These are phyloP conservation scores for Dendrobium nobile DNA, from an alignment of 106 monocot genomes.

Conservation along the genomic window DNA sequence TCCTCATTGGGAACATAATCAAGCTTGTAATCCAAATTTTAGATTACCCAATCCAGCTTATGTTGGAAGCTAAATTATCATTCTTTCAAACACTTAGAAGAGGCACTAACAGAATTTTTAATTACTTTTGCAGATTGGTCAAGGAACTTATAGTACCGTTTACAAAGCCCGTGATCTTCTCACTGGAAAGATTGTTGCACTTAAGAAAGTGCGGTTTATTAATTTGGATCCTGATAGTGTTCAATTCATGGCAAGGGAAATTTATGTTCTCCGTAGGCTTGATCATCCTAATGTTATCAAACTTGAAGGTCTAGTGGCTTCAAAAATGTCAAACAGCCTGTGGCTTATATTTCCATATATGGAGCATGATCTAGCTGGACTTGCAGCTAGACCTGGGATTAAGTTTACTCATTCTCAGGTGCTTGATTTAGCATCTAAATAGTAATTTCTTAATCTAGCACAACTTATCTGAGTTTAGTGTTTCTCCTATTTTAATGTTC, in stretches of 20 bases:
- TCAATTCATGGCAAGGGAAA: conserved; percentile 75
- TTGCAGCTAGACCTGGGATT: conserved; percentile 53
- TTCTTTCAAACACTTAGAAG: too few relatives aligned
- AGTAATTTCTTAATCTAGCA: neutral
- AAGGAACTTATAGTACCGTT: conserved; percentile 74
- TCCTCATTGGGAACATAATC: too few relatives aligned
- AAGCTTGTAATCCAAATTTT: too few relatives aligned
- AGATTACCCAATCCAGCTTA: too few relatives aligned
- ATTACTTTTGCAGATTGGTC: conserved; percentile 50
- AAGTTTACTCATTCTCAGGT: conserved; percentile 65
- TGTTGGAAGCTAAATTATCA: too few relatives aligned
- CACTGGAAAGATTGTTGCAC: conserved; percentile 49
- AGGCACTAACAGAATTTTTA: neutral
- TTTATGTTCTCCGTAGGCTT: conserved; percentile 52
- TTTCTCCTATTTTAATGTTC: neutral
- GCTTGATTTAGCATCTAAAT: neutral
- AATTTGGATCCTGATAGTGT: conserved; percentile 72
- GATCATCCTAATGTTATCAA: conserved; percentile 72
- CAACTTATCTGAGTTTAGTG: neutral
- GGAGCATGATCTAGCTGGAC: conserved; percentile 72
- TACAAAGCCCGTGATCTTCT: conserved; percentile 68
- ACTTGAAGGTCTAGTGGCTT: conserved; percentile 61
- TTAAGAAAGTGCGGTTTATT: conserved; percentile 67
- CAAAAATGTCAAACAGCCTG: conserved; percentile 50
- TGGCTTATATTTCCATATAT: conserved; percentile 69